Evolutionary conservation across 768 basidiomycete species (phyloP).

Genomic region (Heimioporus sp.): DNA sequence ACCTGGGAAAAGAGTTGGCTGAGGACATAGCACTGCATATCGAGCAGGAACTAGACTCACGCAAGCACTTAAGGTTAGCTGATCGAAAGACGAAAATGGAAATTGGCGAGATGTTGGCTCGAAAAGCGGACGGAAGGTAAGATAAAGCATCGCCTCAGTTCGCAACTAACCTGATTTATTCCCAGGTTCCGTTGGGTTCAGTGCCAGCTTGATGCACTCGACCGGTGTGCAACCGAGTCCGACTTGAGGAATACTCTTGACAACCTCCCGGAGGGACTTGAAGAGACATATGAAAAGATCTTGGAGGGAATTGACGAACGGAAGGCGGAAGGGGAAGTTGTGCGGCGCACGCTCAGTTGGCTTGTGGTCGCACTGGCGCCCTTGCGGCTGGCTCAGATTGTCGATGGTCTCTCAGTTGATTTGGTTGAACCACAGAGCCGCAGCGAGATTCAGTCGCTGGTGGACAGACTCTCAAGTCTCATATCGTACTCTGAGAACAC

Average conservation of each 20-base stretch:
- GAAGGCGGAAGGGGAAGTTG: background rate
- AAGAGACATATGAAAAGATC: background rate
- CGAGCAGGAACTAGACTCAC: background rate
- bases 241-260: background rate
- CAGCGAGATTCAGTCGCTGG: background rate
- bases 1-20: background rate
- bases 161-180: background rate
- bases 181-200: background rate
- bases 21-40: background rate
- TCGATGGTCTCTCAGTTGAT: background rate
- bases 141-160: background rate
- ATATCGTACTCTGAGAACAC: constrained; percentile 2
- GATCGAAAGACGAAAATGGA: background rate
- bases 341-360: background rate
- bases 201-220: background rate
- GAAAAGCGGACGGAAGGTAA: background rate
- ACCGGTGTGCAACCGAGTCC: background rate
- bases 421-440: no score
- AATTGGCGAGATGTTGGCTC: background rate
- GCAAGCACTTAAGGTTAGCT: background rate
- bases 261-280: background rate
- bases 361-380: background rate
- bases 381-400: background rate
- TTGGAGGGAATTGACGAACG: background rate
- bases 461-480: background rate